phyloP scores from a whole-genome alignment of 2,329 filamentous ascomycete species.

The Fusarium secorum region DNA sequence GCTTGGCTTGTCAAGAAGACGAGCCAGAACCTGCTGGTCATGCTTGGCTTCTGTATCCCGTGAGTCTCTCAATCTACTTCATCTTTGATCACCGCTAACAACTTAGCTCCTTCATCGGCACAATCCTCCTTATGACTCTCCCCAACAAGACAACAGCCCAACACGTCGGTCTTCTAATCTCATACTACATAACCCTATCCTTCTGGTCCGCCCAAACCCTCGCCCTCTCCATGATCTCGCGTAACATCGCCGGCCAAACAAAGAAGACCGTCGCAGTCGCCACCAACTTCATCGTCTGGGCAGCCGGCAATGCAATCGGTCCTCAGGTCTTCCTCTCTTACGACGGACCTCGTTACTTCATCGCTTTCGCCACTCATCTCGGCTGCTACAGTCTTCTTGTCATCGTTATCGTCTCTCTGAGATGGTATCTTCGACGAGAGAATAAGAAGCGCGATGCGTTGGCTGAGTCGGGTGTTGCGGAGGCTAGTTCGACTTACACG shows the following conservation, averaged over 20 bases:
- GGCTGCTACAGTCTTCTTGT: constrained; percentile 72
- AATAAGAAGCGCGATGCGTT: constrained; percentile 66
- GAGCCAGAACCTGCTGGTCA: constrained; percentile 72
- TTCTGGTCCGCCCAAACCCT: constrained; percentile 80
- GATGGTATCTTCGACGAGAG: constrained; percentile 64
- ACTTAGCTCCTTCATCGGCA: constrained; percentile 65
- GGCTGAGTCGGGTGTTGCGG: constrained; percentile 50
- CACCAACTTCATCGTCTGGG: constrained; percentile 75
- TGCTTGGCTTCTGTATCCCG: constrained; percentile 72
- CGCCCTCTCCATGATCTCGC: constrained; percentile 70
- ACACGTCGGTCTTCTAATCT: constrained; percentile 70
- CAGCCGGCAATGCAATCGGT: constrained; percentile 71
- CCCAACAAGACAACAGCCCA: not conserved
- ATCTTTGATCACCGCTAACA: not conserved
- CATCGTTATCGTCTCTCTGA: constrained; percentile 62
- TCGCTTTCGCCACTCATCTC: constrained; percentile 73
- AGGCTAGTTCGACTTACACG: constrained; percentile 46
- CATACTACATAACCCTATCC: constrained; percentile 78
- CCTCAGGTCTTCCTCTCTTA: constrained; percentile 23
- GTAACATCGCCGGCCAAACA: constrained; percentile 76
- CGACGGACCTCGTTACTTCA: constrained; percentile 67
- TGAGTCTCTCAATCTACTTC: constrained; percentile 38
- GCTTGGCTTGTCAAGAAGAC: constrained; percentile 74
- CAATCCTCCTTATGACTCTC: constrained; percentile 69
- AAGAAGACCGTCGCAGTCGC: constrained; percentile 75